Evolutionary conservation across 2,329 filamentous ascomycete species (phyloP), one percentile per base, ranked within the genome.

Genomic region (Trichoderma semiorbis): DNA sequence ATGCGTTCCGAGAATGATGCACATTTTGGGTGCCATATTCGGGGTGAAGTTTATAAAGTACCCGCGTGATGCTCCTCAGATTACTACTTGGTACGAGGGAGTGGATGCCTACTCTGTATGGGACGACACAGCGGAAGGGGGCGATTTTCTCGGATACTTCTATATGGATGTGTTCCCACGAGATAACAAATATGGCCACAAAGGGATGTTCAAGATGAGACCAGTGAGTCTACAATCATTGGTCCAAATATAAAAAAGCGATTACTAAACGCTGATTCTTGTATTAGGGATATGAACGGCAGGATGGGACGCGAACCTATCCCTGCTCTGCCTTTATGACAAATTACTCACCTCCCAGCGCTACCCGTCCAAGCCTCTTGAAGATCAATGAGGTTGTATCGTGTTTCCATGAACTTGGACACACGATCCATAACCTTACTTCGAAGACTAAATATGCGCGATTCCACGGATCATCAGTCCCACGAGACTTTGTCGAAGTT

Each of bases 311-410:
- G n/a, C 86, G 91, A 62, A 85, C 88, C 60, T 93, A 93, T 78
- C 91, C 92, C 14, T 90, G 91, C 1, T 93, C 91, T 1, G 91
- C 91, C 2, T 83, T 93, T 7, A 91, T 93, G 12, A 93, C 91
- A 85, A 93, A 93, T 81, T 93, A 93, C 81, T 91, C 88, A 75
- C 93, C 93, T 81, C 91, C 91, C 1, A 92, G 91, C 2, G 83
- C 87, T 10, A 90, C 87, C 78, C 93, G 93, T 79, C 92, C 92
- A 16, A 91, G 88, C 34, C 85, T 93, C 4, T 85, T 93, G 47
- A 92, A 93, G 84, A 91, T 93, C 77, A 89, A 92, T 68, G 91
- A 94, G 80, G 90, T 93, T 2, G 90, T 92, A 8, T 93, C 91
- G 0, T 86, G 93, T 5, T 93, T 93, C 85, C 91, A 93, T 77